These are phyloP conservation scores for Euryodendron excelsum DNA, from an alignment of 148 eudicot genomes.

Conservation along the genomic window DNA sequence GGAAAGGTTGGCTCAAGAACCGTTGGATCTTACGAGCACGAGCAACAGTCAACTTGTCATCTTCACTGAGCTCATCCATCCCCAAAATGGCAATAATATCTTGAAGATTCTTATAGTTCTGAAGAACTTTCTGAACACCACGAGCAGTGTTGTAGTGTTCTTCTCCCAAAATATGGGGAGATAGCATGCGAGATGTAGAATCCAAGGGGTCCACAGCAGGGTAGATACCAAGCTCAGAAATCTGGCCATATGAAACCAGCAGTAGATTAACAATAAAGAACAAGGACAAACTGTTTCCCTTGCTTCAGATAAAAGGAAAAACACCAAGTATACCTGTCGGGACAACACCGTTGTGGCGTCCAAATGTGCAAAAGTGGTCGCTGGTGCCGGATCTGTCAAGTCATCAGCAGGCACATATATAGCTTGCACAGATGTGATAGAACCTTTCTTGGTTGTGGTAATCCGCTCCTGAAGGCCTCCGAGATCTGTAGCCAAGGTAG, in stretches of 20 bases:
- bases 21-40: conserved; percentile 78
- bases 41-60: conserved; percentile 67
- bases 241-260: conserved; percentile 22
- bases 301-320: not conserved
- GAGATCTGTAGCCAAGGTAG: conserved; percentile 74
- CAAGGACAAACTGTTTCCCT: not conserved
- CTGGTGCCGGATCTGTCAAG: conserved; percentile 84
- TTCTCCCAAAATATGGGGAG: conserved; percentile 64
- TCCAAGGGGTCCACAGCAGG: conserved; percentile 67
- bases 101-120: conserved; percentile 70
- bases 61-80: conserved; percentile 78
- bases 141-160: conserved; percentile 72
- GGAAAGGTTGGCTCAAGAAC: conserved; percentile 76
- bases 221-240: conserved; percentile 75
- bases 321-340: conserved; percentile 50
- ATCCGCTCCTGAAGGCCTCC: conserved; percentile 85
- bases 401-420: conserved; percentile 85
- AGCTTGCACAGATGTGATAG: conserved; percentile 75
- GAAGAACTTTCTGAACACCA: conserved; percentile 70
- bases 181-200: conserved; percentile 66
- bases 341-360: conserved; percentile 80
- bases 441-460: conserved; percentile 76
- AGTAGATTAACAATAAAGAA: not conserved
- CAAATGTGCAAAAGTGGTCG: conserved; percentile 78
- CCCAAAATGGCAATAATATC: conserved; percentile 74